Percentiles rank a stretch among this genome's conserved stretches.
phyloP scores from a whole-genome alignment of 306 rosid genomes.

The Betula pendula region DNA sequence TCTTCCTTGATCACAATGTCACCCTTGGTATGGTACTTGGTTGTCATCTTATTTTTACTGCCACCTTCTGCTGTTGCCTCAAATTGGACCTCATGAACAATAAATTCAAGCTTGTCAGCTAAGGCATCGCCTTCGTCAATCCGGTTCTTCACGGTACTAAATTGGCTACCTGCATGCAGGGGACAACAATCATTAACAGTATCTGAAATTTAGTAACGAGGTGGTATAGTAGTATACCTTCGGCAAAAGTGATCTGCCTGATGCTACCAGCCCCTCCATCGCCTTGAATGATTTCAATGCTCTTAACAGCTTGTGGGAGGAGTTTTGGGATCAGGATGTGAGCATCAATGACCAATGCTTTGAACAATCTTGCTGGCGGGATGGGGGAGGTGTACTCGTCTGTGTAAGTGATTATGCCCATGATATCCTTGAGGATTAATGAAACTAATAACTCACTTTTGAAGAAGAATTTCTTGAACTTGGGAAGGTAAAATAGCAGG shows the following conservation, averaged over 20 bases:
- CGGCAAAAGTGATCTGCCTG: constrained; percentile 41
- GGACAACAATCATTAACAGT: too few species aligned
- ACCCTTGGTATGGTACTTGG: constrained; percentile 38
- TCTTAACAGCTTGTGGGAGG: constrained; percentile 29
- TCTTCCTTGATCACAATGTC: constrained; percentile 41
- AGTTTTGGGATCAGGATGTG: constrained; percentile 36
- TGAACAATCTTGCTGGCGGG: constrained; percentile 36
- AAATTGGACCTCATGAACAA: constrained; percentile 35
- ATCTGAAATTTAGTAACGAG: too few species aligned
- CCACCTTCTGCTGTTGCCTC: constrained; percentile 45
- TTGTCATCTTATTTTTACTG: constrained; percentile 34
- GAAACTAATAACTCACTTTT: too few species aligned
- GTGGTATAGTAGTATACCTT: too few species aligned
- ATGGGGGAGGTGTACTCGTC: constrained; percentile 27
- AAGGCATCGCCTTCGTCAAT: constrained; percentile 39
- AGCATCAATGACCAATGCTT: constrained; percentile 39
- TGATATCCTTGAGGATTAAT: neutral
- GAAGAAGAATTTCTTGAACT: neutral
- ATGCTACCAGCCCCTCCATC: constrained; percentile 50
- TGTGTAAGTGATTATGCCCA: constrained; percentile 3
- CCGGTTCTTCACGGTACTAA: constrained; percentile 21
- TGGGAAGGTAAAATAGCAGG: neutral
- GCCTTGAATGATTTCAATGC: constrained; percentile 38
- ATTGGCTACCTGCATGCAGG: constrained; percentile 12
- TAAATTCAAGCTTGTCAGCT: constrained; percentile 37